Conservation (phyloP, 2,329 filamentous ascomycete species). For the Exophiala xenobiotica region DNA sequence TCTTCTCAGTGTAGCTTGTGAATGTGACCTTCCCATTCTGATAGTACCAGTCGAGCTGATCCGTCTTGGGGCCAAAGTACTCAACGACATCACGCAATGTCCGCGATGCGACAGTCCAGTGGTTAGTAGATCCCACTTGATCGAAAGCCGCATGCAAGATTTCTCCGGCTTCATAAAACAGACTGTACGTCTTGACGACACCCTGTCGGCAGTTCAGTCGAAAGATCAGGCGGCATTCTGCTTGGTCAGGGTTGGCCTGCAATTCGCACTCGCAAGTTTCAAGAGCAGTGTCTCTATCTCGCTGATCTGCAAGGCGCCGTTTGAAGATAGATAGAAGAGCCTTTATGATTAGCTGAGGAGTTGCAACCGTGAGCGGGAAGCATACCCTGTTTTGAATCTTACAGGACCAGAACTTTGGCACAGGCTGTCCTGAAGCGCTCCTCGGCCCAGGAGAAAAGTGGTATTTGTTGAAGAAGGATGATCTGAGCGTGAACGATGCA, state of each 20-base stretch:
- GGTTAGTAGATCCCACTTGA: conserved; percentile 53
- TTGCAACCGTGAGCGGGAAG: neutral
- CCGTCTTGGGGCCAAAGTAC: conserved; percentile 63
- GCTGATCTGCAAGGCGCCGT: conserved; percentile 53
- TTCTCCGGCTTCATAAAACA: conserved; percentile 62
- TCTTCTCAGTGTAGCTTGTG: conserved; percentile 66
- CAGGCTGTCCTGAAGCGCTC: conserved; percentile 6
- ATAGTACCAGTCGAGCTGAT: conserved; percentile 62
- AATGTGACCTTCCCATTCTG: conserved; percentile 60
- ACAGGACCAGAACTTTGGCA: conserved; percentile 27
- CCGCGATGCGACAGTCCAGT: conserved; percentile 59
- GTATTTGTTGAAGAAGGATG: conserved; percentile 59
- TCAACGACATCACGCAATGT: conserved; percentile 62
- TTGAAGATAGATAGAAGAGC: conserved; percentile 64
- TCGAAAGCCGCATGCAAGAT: conserved; percentile 66
- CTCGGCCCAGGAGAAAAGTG: conserved; percentile 44
- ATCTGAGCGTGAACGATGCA: conserved; percentile 58
- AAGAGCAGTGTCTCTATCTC: conserved; percentile 59
- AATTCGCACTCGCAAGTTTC: conserved; percentile 63
- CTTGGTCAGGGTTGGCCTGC: conserved; percentile 55
- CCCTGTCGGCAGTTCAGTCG: conserved; percentile 63
- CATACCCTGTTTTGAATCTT: conserved; percentile 30
- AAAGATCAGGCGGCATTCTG: conserved; percentile 61
- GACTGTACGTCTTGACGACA: conserved; percentile 63
- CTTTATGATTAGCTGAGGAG: conserved; percentile 33